phyloP scores from a whole-genome alignment of 306 rosid genomes.

The Abrus pulchellus region DNA sequence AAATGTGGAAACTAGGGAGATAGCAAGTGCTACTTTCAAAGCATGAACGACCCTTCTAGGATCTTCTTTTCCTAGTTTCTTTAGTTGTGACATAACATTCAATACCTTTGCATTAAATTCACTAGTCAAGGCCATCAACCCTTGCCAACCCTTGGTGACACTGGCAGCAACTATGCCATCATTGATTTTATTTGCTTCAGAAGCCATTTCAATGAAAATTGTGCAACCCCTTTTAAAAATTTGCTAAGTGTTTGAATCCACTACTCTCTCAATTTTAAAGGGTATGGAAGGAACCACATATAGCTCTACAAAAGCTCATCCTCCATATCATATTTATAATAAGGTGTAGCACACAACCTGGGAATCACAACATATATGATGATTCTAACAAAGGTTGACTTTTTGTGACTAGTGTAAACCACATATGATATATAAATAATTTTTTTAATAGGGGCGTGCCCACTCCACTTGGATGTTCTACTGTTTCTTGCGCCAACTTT shows the following conservation, averaged over 20 bases:
- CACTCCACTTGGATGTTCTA: neutral
- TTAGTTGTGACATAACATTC: conserved; percentile 30
- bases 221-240: neutral
- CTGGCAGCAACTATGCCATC: neutral
- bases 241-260: too few relatives aligned
- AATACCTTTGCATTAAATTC: neutral
- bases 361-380: neutral
- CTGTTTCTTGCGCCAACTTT: neutral
- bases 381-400: neutral
- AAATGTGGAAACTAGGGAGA: conserved; percentile 49
- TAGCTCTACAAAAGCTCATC: too few relatives aligned
- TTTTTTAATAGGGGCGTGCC: neutral
- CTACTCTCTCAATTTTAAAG: too few relatives aligned
- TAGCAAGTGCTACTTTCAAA: conserved; percentile 53
- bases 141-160: neutral
- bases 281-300: too few relatives aligned
- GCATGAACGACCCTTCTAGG: conserved; percentile 59
- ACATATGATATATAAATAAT: neutral
- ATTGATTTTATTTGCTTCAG: neutral
- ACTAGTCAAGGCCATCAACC: conserved; percentile 6
- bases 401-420: neutral
- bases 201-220: neutral
- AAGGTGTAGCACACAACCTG: neutral
- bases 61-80: conserved; percentile 59
- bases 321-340: neutral